Base-by-base conservation (phyloP, 345 rosid species). In the Cardamine chenopodiifolia region DNA sequence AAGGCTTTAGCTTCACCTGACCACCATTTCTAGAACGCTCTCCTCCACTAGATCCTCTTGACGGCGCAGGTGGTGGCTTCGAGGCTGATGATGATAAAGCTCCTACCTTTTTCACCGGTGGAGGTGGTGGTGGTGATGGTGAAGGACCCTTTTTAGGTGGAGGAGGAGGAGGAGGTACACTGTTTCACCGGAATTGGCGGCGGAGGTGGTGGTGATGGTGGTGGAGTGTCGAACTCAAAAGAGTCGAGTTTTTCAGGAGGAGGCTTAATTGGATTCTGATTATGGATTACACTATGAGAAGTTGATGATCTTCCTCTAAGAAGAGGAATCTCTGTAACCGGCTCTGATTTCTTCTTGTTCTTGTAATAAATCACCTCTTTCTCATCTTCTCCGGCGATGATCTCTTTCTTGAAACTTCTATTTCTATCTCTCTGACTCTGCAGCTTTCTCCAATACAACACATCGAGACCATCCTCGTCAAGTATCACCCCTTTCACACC, bases 391-490 rank as follows among this genome's bases (percentile, higher is more conserved):
- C 65, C 40, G 54, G 47, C 25, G 26, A 68, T 11, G 37, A 34
- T 56, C 60, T 77, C 68, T 68, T 76, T 83, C 22, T 53, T 63
- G 15, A 72, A 80, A 49, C 79, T 69, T 22, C 23, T 47, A 53
- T 37, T 77, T 68, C 50, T 80, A 19, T 80, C 82, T 29, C 26
- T 80, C 49, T 82, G 79, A 7, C 32, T 81, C 60, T 86, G 79
- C 26, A 85, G 82, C 63, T 79, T 80, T 64, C 81, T 87, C 97
- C 97, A 91, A 35, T 89, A 93, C 64, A 88, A 74, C 61, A 91
- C 92, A 74, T 91, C 97, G 54, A 87, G 76, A 1, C 98, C 97
- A 20, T 89, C 67, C 71, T 89, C 97, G 53, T 93, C 94, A 23
- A 87, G 84, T 9, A 89, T 82, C 77, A 89, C 8, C 7, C 89